Evolutionary conservation across 768 basidiomycete genomes (phyloP), one percentile per base, ranked within the genome.

Genomic region (Rhizopogon roseolus): DNA sequence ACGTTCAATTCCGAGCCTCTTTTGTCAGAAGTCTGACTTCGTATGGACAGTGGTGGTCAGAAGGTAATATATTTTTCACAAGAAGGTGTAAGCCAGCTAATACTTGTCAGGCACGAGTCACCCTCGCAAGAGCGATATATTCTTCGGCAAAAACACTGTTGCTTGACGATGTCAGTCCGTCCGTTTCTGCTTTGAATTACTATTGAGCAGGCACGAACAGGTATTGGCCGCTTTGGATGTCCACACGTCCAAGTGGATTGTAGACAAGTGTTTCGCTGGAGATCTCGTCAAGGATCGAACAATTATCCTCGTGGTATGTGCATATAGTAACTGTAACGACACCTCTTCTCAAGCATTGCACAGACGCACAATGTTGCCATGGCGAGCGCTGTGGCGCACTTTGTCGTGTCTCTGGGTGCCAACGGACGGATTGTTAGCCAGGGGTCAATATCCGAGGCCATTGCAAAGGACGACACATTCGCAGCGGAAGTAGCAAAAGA

Each of bases 131-230:
- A 6, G 82, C 83, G 0, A 68, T 84, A 1, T 86, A 86, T 63
- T 80, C 79, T 2, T 67, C 67, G n/a, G 82, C 88, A 0, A 65
- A 80, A 25, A 81, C 84, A 16, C 62, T 93, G 6, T 66, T 93
- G 10, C 68, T 91, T 40, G 90, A 93, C 60, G 89, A 91, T 61
- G 81, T 89, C 37, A 50, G 54, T 52, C n/a, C n/a, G 14, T 28
- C 14, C 11, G 11, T 34, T 8, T 58, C 22, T 36, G 19, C 8
- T 32, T 10, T 48, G 42, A 39, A 29, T 14, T 25, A 43, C 36
- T 10, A 36, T 7, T 28, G 29, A 34, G n/a, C 10, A 40, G 3
- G 22, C n/a, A 37, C 54, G 34, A 36, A 37, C 14, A 62, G 61
- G 57, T 76, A 40, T 67, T 86, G 25, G 82, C 82, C 16, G 84